Percentiles rank a stretch among this genome's conserved stretches.
These are phyloP conservation scores for Trichocladium uniseriatum DNA, from an alignment of 495 filamentous ascomycete species.

Conservation along the genomic window DNA sequence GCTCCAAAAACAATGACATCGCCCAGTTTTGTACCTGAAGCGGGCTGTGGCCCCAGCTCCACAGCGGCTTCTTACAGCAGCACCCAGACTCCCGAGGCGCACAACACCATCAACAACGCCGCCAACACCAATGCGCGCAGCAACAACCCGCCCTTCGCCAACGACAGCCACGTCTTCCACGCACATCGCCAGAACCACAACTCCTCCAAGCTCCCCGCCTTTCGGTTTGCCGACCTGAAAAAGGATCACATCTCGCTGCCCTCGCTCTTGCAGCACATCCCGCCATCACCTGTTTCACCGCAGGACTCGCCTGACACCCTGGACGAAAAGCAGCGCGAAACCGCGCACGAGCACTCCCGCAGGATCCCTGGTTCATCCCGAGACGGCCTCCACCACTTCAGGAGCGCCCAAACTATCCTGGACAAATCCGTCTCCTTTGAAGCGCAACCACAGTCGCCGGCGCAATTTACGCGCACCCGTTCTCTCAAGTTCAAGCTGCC, in stretches of 20 bases:
- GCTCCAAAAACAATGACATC: constrained; percentile 13
- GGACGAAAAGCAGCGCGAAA: background rate
- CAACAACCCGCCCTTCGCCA: constrained; percentile 13
- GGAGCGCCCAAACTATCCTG: constrained; percentile 15
- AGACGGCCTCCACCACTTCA: constrained; percentile 20
- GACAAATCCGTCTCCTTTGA: constrained; percentile 9
- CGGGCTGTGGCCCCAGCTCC: constrained; percentile 3
- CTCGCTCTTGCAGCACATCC: constrained; percentile 31
- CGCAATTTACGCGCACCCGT: constrained; percentile 1
- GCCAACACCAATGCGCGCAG: constrained; percentile 12
- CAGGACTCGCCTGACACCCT: constrained; percentile 16
- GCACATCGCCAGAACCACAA: constrained; percentile 41
- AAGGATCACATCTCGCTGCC: constrained; percentile 31
- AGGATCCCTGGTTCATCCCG: constrained; percentile 20
- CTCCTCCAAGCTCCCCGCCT: constrained; percentile 42
- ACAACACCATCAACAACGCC: constrained; percentile 5
- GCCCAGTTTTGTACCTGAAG: constrained; percentile 3
- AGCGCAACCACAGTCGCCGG: constrained; percentile 5
- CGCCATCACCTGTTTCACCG: constrained; percentile 35
- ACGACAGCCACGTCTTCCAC: constrained; percentile 27
- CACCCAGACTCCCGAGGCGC: constrained; percentile 5
- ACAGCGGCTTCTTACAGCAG: constrained; percentile 5
- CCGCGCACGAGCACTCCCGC: constrained; percentile 18
- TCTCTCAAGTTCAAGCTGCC: constrained; percentile 9
- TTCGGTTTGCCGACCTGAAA: constrained; percentile 40